Base-by-base conservation (phyloP, 1,284 basidiomycete genomes). In the Irpex sp. region DNA sequence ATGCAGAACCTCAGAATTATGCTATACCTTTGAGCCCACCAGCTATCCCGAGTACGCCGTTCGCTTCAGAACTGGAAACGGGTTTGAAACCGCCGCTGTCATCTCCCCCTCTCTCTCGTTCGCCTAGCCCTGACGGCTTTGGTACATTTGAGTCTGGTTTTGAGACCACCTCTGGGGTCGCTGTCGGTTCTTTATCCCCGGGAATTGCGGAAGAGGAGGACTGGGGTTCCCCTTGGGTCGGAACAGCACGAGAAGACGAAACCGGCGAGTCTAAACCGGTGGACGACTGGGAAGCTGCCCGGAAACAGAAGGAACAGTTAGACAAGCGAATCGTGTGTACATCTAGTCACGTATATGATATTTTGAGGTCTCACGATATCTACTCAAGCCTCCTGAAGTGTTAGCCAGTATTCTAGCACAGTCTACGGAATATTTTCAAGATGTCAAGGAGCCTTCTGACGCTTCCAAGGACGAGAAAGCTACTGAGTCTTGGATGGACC, bases 241-340 rank as follows among this genome's bases (percentile, higher is more conserved):
- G 63, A 51, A 59, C 44, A 17, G 65, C 68, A 5, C 49, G 64
- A 7, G 61, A 61, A 40, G 59, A 64, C 8, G 63, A 63, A 6
- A 62, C 68, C 19, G 66, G 70, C 52, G 65, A 67, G n/a, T 11
- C 57, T 2, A 71, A 65, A 5, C 66, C 67, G 1, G 69, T 75
- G 5, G 88, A 91, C 69, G 86, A 88, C 73, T 91, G 90, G 89
- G 87, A 88, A 67, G 69, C 74, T n/a, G 87, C 89, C 4, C 82
- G 77, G 65, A 77, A 77, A 68, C 77, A 82, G 66, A 87, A 88
- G 68, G 82, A 82, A 65, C 81, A 78, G 65, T 78, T 84, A 69
- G 84, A 90, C 71, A 80, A 79, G 57, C 78, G 81, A 71, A 84
- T 90, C 72, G 90, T 91, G 74, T 74, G 86, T 81, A 54, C 61